Conservation (phyloP, 306 rosid genomes). For the Ormosia emarginata region DNA sequence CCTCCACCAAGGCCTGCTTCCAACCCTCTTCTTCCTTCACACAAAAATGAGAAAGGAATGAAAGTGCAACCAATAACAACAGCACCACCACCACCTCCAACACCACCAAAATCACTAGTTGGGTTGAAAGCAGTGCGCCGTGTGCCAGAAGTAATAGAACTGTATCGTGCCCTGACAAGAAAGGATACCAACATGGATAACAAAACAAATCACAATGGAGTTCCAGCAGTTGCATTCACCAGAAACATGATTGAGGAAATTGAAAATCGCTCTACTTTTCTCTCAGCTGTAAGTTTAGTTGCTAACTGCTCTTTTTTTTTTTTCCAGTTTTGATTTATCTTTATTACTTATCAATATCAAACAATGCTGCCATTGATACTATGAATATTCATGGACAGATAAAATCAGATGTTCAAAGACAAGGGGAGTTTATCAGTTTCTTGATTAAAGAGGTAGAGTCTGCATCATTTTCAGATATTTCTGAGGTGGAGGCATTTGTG, state of each 20-base stretch:
- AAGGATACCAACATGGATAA: slow-evolving; percentile 56
- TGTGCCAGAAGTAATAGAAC: slow-evolving; percentile 84
- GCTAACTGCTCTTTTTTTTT: background rate
- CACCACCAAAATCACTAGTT: slow-evolving; percentile 48
- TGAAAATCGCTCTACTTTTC: slow-evolving; percentile 71
- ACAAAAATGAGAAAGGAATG: slow-evolving; percentile 35
- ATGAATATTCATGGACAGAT: slow-evolving; percentile 49
- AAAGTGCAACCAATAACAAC: slow-evolving; percentile 26
- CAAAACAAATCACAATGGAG: slow-evolving; percentile 44
- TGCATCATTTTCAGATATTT: slow-evolving; percentile 46
- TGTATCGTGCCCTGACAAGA: slow-evolving; percentile 77
- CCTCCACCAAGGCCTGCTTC: slow-evolving; percentile 58
- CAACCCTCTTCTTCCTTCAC: slow-evolving; percentile 25
- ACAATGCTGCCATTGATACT: background rate
- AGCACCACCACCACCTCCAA: slow-evolving; percentile 85
- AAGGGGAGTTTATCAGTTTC: slow-evolving; percentile 63
- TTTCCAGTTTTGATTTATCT: background rate
- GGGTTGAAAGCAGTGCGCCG: slow-evolving; percentile 70
- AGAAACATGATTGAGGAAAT: slow-evolving; percentile 97
- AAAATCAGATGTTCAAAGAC: slow-evolving; percentile 77
- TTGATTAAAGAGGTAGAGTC: slow-evolving; percentile 64
- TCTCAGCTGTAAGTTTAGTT: slow-evolving; percentile 66
- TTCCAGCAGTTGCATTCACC: slow-evolving; percentile 61
- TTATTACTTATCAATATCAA: background rate
- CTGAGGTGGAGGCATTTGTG: slow-evolving; percentile 72